Evolutionary conservation across 2,329 filamentous ascomycete species (phyloP).

Genomic region (Scedosporium aurantiacum): DNA sequence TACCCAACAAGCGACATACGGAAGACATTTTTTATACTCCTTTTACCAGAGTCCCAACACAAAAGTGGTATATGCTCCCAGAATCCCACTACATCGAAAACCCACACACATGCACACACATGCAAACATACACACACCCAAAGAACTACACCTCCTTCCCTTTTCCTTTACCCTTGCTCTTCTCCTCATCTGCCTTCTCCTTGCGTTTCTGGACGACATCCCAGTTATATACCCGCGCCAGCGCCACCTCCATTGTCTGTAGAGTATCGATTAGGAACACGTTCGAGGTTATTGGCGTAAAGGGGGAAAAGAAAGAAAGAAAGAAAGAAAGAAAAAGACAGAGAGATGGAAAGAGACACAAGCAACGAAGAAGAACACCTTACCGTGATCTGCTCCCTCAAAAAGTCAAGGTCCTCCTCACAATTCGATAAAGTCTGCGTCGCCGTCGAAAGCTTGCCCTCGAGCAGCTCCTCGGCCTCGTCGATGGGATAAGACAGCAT

Average conservation of each 20-base stretch:
- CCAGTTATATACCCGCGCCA: constrained; percentile 98
- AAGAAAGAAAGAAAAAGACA: not conserved
- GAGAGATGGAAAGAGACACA: not conserved
- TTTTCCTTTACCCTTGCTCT: constrained; percentile 27
- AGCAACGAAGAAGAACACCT: not conserved
- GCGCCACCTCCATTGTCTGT: constrained; percentile 91
- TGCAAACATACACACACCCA: too few species aligned
- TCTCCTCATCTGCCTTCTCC: constrained; percentile 61
- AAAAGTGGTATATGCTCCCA: not conserved
- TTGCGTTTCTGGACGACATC: constrained; percentile 93
- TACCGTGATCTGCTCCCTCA: constrained; percentile 93
- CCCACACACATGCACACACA: not conserved
- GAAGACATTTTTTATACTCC: too few species aligned
- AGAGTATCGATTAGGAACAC: constrained; percentile 8
- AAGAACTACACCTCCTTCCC: constrained; percentile 17
- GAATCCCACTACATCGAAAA: not conserved
- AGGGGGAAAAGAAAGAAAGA: not conserved
- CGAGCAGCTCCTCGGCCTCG: constrained; percentile 72
- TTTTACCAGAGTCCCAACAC: too few species aligned
- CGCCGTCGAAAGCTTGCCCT: constrained; percentile 67
- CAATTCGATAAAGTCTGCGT: constrained; percentile 75
- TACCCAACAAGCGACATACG: too few species aligned
- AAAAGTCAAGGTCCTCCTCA: constrained; percentile 91
- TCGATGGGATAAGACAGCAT: constrained; percentile 91
- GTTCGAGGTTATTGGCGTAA: not conserved